A percentile compares a stretch with the other conserved stretches of the same genome.
Conservation (phyloP, 176 grass and related monocot genomes). For the Saccharum spontaneum region DNA sequence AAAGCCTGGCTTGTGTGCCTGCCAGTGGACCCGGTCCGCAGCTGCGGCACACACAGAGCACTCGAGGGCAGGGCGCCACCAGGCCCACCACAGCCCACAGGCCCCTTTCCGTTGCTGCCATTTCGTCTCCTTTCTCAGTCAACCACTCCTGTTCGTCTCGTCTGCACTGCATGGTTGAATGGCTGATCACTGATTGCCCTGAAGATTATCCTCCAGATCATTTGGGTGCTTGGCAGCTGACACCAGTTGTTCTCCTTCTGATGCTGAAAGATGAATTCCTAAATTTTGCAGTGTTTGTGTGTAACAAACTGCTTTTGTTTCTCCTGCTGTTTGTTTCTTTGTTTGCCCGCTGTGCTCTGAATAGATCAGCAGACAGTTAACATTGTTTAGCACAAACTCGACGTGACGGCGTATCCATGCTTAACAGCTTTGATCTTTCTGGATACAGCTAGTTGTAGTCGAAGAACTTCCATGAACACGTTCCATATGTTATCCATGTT, state of each 20-base stretch:
- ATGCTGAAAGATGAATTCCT: background rate
- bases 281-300: background rate
- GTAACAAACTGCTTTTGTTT: background rate
- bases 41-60: background rate
- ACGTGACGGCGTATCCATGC: background rate
- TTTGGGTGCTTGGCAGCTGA: background rate
- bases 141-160: constrained; percentile 29
- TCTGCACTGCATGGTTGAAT: constrained; percentile 18
- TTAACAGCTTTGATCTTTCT: background rate
- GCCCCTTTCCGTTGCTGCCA: background rate
- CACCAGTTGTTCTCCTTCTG: background rate
- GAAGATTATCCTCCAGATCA: constrained; percentile 13
- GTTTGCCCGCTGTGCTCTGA: background rate
- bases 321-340: background rate
- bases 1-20: constrained; percentile 18
- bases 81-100: background rate
- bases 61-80: no score
- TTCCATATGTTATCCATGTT: background rate
- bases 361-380: background rate
- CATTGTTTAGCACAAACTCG: background rate
- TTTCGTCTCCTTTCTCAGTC: constrained; percentile 15
- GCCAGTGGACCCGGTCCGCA: background rate
- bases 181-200: constrained; percentile 15
- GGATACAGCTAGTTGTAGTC: background rate
- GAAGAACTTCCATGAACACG: background rate